Evolutionary conservation across 192 early-diverging fungal species (phyloP), one percentile per base, ranked within the genome.

Genomic region (Dissophora globulifera): DNA sequence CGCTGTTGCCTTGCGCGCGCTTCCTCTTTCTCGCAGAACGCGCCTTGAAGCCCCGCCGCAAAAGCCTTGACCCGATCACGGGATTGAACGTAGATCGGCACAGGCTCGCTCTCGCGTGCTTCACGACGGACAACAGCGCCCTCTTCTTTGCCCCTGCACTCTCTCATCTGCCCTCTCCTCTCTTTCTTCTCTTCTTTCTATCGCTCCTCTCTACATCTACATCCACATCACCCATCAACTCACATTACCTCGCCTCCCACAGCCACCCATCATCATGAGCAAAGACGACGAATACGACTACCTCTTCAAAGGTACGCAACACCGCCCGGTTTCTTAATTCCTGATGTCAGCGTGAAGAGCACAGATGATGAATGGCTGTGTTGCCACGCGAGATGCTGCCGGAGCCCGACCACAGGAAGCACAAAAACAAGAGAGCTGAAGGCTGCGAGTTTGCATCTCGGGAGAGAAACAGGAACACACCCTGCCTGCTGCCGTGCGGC

Each of bases 201-300:
- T 13, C 35, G 7, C 7, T 38, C 35, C 13, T 38, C 35, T 38
- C 35, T 38, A 13, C 13, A 38, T 13, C 35, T 38, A 6, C 35
- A 38, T 13, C 13, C 35, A 6, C 35, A 9, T 13, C 13, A 6
- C 13, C 35, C 13, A 13, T 38, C 35, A 38, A 6, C 35, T 13
- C 35, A 38, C n/a, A n/a, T n/a, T n/a, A n/a, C n/a, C n/a, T n/a
- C 35, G 35, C 35, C 45, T 32, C 41, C 59, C 33, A 23, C 29
- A 46, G 17, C 31, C 56, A 43, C 22, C 31, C 57, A 60, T 53
- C 58, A 81, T 47, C 58, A 82, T 82, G 81, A 71, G 67, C 78
- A 83, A 83, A 67, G 82, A 86, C 79, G 84, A 87, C 85, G 92
- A 94, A 83, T 94, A 94, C 87, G 93, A 94, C 80, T 94, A 89